Percentiles rank a stretch among this genome's conserved stretches.
phyloP scores from a whole-genome alignment of 2,329 filamentous ascomycete genomes.

The Arthrocladium fulminans region DNA sequence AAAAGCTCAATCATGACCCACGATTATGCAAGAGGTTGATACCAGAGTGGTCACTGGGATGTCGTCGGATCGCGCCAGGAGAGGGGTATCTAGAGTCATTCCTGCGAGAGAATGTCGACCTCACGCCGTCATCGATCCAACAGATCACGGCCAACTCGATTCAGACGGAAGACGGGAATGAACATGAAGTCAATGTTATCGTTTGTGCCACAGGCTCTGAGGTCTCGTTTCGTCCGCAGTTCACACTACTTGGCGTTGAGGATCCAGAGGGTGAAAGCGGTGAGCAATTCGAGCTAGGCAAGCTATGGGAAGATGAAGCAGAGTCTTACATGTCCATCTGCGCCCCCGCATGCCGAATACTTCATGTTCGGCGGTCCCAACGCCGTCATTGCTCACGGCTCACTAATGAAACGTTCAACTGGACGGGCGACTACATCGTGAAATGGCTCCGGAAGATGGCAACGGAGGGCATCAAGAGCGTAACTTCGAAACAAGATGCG shows the following conservation, averaged over 20 bases:
- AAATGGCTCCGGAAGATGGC: constrained; percentile 27
- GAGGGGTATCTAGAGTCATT: constrained; percentile 24
- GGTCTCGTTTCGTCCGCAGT: constrained; percentile 27
- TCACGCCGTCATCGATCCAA: constrained; percentile 15
- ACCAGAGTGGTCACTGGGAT: constrained; percentile 14
- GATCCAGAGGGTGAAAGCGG: constrained; percentile 15
- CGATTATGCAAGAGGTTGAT: constrained; percentile 12
- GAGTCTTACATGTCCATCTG: constrained; percentile 29
- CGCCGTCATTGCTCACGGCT: constrained; percentile 24
- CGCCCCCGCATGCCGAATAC: constrained; percentile 26
- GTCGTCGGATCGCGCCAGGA: constrained; percentile 17
- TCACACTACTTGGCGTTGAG: constrained; percentile 26
- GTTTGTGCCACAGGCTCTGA: constrained; percentile 32
- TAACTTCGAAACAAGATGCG: constrained; percentile 35
- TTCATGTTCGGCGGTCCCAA: constrained; percentile 27
- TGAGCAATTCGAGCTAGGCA: background rate
- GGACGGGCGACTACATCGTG: constrained; percentile 25
- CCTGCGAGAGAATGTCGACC: constrained; percentile 20
- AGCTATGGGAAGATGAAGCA: constrained; percentile 13
- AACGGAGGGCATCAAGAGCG: constrained; percentile 26
- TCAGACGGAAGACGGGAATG: constrained; percentile 26
- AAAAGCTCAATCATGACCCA: constrained; percentile 11
- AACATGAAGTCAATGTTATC: constrained; percentile 27
- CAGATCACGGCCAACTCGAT: constrained; percentile 22
- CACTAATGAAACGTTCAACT: constrained; percentile 18